Evolutionary conservation across 805 yeast species (phyloP).

Genomic region (Blastobotrys mokoenaii): DNA sequence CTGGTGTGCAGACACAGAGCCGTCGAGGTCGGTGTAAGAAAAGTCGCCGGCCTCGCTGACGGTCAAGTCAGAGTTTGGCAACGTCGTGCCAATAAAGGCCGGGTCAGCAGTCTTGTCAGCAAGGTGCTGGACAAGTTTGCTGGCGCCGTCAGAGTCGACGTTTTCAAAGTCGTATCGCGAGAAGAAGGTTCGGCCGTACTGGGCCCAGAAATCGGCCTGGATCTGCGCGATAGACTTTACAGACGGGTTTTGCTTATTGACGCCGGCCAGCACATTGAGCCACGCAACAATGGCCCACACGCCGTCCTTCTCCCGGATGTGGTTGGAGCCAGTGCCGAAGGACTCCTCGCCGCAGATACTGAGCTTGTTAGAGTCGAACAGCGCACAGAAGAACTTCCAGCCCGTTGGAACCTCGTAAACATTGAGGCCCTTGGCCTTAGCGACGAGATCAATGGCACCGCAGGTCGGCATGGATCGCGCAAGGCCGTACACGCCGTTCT

Average conservation of each 20-base stretch:
- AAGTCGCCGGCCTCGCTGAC: constrained; percentile 81
- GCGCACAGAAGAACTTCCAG: constrained; percentile 96
- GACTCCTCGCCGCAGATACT: constrained; percentile 98
- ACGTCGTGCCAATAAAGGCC: constrained; percentile 43
- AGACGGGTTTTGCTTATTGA: constrained; percentile 50
- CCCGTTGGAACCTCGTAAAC: constrained; percentile 97
- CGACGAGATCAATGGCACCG: constrained; percentile 88
- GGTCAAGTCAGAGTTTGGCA: constrained; percentile 38
- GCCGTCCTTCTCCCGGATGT: constrained; percentile 96
- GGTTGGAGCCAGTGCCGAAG: constrained; percentile 96
- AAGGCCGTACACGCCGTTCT: constrained; percentile 80
- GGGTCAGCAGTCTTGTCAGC: constrained; percentile 32
- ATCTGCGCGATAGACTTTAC: constrained; percentile 67
- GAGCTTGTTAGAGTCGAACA: constrained; percentile 86
- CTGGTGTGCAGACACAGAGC: constrained; percentile 78
- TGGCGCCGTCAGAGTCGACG: constrained; percentile 68
- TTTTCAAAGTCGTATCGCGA: constrained; percentile 92
- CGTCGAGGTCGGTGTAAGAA: constrained; percentile 89
- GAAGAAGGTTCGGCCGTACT: constrained; percentile 94
- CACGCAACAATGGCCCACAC: constrained; percentile 97
- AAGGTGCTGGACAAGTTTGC: constrained; percentile 51
- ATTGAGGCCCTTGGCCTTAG: constrained; percentile 61
- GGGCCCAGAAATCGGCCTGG: constrained; percentile 79
- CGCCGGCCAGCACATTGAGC: constrained; percentile 89
- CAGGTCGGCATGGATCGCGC: constrained; percentile 98